Conservation (phyloP, 2,329 filamentous ascomycete species). For the Didymellaceae sp. region DNA sequence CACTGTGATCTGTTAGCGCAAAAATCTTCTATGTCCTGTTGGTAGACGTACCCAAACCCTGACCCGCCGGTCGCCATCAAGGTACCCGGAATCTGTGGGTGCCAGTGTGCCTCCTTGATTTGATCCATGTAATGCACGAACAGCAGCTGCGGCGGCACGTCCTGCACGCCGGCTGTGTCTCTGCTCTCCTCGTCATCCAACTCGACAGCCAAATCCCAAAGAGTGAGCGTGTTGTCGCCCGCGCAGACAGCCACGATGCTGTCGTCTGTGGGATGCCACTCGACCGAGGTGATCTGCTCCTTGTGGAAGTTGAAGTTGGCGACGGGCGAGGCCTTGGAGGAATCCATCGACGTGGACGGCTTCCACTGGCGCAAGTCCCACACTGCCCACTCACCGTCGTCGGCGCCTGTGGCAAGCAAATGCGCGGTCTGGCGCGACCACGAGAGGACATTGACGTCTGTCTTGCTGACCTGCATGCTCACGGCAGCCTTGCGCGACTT, state of each 20-base stretch:
- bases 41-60: constrained; percentile 68
- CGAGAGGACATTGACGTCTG: constrained; percentile 94
- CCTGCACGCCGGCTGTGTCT: constrained; percentile 83
- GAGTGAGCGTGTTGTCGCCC: constrained; percentile 89
- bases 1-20: constrained; percentile 27
- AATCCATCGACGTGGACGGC: constrained; percentile 59
- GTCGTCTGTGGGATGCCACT: constrained; percentile 98
- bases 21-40: background rate
- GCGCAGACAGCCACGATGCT: constrained; percentile 92
- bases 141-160: constrained; percentile 90
- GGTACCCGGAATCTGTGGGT: constrained; percentile 90
- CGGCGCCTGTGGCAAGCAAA: constrained; percentile 88
- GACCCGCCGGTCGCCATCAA: constrained; percentile 89
- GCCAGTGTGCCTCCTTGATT: constrained; percentile 97
- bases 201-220: constrained; percentile 97
- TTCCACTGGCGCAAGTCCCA: constrained; percentile 99
- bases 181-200: constrained; percentile 95
- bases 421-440: constrained; percentile 91
- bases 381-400: constrained; percentile 92
- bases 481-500: constrained; percentile 90
- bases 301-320: constrained; percentile 95
- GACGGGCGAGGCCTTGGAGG: constrained; percentile 74
- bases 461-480: constrained; percentile 79
- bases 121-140: constrained; percentile 97
- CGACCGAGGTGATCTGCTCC: constrained; percentile 92